Evolutionary conservation across 1,284 basidiomycete genomes (phyloP).

Genomic region (Hymenochaete sp.): DNA sequence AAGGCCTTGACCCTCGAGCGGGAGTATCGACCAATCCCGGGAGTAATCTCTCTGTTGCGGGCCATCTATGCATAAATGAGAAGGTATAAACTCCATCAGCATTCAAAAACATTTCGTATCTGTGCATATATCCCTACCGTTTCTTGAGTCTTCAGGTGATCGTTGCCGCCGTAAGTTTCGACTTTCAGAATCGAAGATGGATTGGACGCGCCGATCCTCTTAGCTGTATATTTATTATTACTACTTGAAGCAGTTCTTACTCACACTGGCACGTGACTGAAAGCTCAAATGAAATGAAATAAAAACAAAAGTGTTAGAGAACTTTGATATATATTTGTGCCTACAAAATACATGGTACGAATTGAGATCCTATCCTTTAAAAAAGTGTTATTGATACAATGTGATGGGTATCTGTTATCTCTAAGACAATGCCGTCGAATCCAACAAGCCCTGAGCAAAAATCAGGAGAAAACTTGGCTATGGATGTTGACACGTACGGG

Average conservation of each 20-base stretch:
- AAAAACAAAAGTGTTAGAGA: too few species aligned
- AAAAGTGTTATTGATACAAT: conserved; percentile 67
- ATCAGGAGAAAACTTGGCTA: conserved; percentile 19
- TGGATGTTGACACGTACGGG: conserved; percentile 41
- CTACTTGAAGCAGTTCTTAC: too few species aligned
- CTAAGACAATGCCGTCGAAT: conserved; percentile 75
- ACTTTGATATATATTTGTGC: neutral
- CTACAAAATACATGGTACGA: neutral
- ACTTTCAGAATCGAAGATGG: too few species aligned
- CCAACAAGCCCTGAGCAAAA: conserved; percentile 51
- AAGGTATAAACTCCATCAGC: conserved; percentile 18
- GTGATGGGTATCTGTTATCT: conserved; percentile 71
- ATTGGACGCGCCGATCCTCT: too few species aligned
- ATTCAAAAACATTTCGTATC: neutral
- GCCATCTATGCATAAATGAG: conserved; percentile 62
- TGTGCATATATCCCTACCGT: too few species aligned
- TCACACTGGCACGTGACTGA: too few species aligned
- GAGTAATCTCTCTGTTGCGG: conserved; percentile 82
- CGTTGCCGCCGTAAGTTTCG: too few species aligned
- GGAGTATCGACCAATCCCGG: conserved; percentile 79
- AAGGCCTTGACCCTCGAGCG: conserved; percentile 74
- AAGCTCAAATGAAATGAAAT: too few species aligned
- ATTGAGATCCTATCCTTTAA: too few species aligned
- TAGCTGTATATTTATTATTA: too few species aligned
- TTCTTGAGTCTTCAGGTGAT: too few species aligned